Evolutionary conservation across 1,139 yeast species (phyloP), one percentile per base, ranked within the genome.

Genomic region (Nakaseomyces kungkrabaensis): DNA sequence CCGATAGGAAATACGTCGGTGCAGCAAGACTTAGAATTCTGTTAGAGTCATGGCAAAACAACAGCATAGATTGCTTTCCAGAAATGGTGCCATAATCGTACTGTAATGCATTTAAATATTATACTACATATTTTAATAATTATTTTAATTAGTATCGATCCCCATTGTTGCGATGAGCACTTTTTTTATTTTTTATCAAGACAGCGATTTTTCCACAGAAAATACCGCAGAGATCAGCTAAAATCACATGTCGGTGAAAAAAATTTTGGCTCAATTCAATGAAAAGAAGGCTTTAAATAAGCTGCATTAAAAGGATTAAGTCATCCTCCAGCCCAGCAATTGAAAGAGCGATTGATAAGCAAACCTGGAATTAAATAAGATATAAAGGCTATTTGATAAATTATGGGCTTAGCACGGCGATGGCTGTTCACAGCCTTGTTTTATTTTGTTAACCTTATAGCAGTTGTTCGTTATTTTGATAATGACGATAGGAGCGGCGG

Each of bases 11-110:
- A 52, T 80, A 67, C 55, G 85, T 95, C 2, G 88, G 92, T 5
- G 94, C 95, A 3, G 85, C 87, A 7, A 76, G 96, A 51, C 69
- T 90, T 50, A 69, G 77, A 47, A 75, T 89, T 9, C 66, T 88
- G 31, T 90, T 90, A 4, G 96, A 89, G 57, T 95, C 87, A 47
- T 86, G 90, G 83, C 57, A 66, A 17, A 68, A 67, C 0, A 79
- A 81, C 1, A 67, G 56, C 6, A 62, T 83, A 8, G 72, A 73
- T 38, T 56, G 73, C 10, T 71, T 82, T 50, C 79, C 77, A 44
- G 74, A 69, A 46, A 77, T 82, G 85, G 78, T 70, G 48, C 61
- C 65, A 10, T 75, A 61, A 41, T 9, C 2, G 1, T 1, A 6
- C 31, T 29, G 9, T 29, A 7, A 7, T 29, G 22, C 22, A 17